These are phyloP conservation scores for Chamaecyparis obtusa DNA, from an alignment of 75 land plant species.

Conservation along the genomic window DNA sequence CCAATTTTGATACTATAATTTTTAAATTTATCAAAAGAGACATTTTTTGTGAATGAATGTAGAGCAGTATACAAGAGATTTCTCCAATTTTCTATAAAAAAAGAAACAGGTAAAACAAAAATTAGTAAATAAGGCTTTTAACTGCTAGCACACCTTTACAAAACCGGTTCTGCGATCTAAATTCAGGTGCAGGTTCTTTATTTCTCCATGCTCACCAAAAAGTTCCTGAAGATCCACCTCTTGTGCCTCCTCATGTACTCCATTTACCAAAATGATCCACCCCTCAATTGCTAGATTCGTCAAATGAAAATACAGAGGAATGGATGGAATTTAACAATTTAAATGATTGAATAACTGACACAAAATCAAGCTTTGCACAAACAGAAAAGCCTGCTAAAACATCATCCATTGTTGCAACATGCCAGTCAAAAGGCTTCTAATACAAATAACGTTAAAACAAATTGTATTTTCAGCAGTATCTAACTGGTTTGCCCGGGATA, in stretches of 20 bases:
- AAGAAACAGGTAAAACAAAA: background rate
- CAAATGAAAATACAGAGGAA: background rate
- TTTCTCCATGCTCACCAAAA: slow-evolving; percentile 86
- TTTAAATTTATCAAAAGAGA: too few species aligned
- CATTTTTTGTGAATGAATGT: background rate
- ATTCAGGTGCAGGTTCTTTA: slow-evolving; percentile 93
- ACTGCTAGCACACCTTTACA: slow-evolving; percentile 63
- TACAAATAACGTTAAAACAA: background rate
- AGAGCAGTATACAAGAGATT: background rate
- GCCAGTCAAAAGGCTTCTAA: background rate
- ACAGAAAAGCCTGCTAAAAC: background rate
- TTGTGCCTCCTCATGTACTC: slow-evolving; percentile 97
- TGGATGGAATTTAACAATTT: background rate
- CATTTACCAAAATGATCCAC: slow-evolving; percentile 94
- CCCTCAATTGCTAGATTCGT: slow-evolving; percentile 83
- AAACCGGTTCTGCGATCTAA: slow-evolving; percentile 96
- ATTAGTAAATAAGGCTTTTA: background rate
- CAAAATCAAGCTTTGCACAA: background rate
- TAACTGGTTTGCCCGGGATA: background rate
- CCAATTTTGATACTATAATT: background rate
- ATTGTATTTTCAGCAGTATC: background rate
- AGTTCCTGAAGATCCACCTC: slow-evolving; percentile 89
- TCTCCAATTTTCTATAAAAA: background rate
- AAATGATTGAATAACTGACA: background rate
- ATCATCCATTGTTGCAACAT: background rate